These are phyloP conservation scores for Pulveroboletus sp. DNA, from an alignment of 768 basidiomycete genomes.

Conservation along the genomic window DNA sequence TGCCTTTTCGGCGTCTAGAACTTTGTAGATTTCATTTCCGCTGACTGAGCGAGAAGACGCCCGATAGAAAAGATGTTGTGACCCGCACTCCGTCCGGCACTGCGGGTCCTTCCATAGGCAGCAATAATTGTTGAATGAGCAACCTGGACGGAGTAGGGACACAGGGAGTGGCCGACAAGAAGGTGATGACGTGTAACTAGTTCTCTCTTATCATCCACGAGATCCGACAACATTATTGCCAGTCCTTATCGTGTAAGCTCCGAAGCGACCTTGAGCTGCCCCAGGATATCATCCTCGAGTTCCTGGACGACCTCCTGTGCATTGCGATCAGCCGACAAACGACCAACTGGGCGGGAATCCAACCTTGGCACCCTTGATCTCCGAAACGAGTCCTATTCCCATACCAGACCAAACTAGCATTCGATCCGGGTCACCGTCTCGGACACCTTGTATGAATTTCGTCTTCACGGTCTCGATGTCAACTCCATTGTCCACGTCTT, in stretches of 20 bases:
- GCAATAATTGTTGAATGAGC: background rate
- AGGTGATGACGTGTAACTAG: slow-evolving; percentile 3
- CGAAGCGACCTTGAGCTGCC: slow-evolving; percentile 29
- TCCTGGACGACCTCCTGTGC: slow-evolving; percentile 53
- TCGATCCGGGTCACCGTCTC: slow-evolving; percentile 43
- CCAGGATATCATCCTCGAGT: slow-evolving; percentile 44
- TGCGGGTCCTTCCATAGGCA: slow-evolving; percentile 3
- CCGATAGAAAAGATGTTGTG: slow-evolving; percentile 7
- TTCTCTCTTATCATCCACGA: slow-evolving; percentile 18
- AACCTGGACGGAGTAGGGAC: slow-evolving; percentile 20
- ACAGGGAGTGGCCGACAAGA: background rate
- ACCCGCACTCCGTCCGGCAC: slow-evolving; percentile 7
- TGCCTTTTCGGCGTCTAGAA: background rate
- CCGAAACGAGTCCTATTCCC: slow-evolving; percentile 54
- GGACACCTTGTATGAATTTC: slow-evolving; percentile 43
- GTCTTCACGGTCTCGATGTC: slow-evolving; percentile 38
- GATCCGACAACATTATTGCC: slow-evolving; percentile 17
- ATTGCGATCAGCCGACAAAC: slow-evolving; percentile 3
- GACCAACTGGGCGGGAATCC: slow-evolving; percentile 11
- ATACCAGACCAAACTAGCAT: slow-evolving; percentile 67
- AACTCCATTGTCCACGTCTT: slow-evolving; percentile 50
- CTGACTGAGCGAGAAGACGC: slow-evolving; percentile 1
- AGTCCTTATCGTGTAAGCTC: slow-evolving; percentile 19
- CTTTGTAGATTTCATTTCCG: slow-evolving; percentile 12
- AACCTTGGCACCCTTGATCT: slow-evolving; percentile 39